Evolutionary conservation across 2,329 filamentous ascomycete species (phyloP).

Genomic region (Claviceps africana): DNA sequence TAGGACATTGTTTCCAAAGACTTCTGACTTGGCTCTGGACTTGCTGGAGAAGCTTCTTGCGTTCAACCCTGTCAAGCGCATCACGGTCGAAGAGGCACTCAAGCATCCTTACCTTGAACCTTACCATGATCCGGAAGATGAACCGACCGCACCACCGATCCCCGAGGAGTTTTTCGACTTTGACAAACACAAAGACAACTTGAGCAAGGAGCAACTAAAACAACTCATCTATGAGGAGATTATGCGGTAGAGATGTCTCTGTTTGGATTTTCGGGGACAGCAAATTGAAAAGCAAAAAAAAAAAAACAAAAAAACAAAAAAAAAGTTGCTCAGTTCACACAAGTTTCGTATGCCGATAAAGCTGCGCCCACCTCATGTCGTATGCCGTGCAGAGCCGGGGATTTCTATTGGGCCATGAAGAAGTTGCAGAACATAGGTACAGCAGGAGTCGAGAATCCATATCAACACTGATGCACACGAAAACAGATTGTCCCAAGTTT

Average conservation of each 20-base stretch:
- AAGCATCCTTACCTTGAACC: constrained; percentile 97
- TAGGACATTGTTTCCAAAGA: constrained; percentile 94
- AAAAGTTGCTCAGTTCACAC: neutral
- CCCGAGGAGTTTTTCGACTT: constrained; percentile 99
- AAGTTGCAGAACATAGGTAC: neutral
- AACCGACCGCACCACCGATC: constrained; percentile 91
- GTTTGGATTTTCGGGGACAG: neutral
- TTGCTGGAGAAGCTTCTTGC: constrained; percentile 89
- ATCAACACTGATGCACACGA: neutral
- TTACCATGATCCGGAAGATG: constrained; percentile 96
- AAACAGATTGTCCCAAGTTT: neutral
- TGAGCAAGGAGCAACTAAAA: constrained; percentile 98
- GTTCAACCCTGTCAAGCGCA: constrained; percentile 97
- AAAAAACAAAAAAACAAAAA: neutral
- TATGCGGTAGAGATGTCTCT: constrained; percentile 38
- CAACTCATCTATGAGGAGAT: constrained; percentile 97
- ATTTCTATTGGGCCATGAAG: neutral
- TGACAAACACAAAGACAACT: constrained; percentile 97
- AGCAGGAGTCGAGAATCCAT: neutral
- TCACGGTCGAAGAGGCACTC: constrained; percentile 91
- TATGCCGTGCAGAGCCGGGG: neutral
- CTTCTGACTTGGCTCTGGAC: constrained; percentile 91
- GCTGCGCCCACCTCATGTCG: neutral
- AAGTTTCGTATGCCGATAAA: neutral
- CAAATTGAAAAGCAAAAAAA: too few species aligned